Base-by-base conservation (phyloP, 1,284 basidiomycete species). In the Leccinum solheimii region DNA sequence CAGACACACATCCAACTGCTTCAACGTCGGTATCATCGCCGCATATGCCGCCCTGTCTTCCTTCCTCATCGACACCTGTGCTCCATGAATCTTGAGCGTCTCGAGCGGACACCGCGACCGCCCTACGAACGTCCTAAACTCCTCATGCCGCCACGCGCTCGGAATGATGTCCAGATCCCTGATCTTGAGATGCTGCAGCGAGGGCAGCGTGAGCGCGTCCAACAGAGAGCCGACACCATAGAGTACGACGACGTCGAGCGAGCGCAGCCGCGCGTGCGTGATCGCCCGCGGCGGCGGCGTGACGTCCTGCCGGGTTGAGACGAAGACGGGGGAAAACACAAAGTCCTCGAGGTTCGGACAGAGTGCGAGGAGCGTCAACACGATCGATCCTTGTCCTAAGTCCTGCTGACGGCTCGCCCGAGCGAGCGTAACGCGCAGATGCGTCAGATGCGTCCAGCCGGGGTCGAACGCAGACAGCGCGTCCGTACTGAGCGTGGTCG, bases 101-200 rank as follows among this genome's bases (percentile, higher is more conserved):
- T 65, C 67, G 5, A 71, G 63, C 16, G 65, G 69, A 32, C 67
- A 71, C 26, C 2, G 14, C 10, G 67, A 68, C 1, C 67, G 67
- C 50, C 13, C 30, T 14, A 67, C 19, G 27, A 69, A 67, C 14
- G 49, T n/a, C 56, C 40, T 69, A 27, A 69, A 50, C 19, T 56
- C 66, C 1, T 59, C 36, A 13, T 64, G 63, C 16, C 48, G 59
- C 66, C 68, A 69, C 5, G 30, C 48, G 16, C 55, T 59, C 16
- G 66, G 67, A 14, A 66, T 14, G 21, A 69, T 62, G 19, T 67
- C 66, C 21, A 69, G 26, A 58, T 69, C 65, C 13, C 38, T 27
- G 5, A 67, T 56, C 38, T 59, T 49, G 48, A 67, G 54, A 26
- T 57, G 30, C 5, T 50, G 23, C 36, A 67, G 56, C 13, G 26